phyloP scores from a whole-genome alignment of 345 rosid species.

The Viola odorata region DNA sequence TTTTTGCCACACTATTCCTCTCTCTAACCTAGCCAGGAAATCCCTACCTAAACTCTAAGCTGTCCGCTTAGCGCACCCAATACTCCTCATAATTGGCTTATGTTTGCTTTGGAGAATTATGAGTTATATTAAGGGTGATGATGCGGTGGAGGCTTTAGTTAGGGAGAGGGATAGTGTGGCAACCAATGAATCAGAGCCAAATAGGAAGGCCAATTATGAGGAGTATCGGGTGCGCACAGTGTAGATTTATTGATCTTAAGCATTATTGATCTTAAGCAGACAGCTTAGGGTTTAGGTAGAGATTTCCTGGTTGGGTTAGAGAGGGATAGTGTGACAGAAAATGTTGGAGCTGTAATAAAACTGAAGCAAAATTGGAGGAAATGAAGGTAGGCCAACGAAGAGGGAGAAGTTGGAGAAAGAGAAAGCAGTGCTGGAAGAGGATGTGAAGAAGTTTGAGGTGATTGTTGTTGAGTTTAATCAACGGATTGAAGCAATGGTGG shows the following conservation, averaged over 20 bases:
- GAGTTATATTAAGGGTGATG: too few relatives aligned
- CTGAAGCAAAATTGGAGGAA: conserved; percentile 43
- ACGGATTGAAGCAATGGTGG: conserved; percentile 33
- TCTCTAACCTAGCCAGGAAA: conserved; percentile 51
- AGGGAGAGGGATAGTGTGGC: conserved; percentile 31
- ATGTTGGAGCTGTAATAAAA: conserved; percentile 27
- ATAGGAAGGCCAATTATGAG: conserved; percentile 82
- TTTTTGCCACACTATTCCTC: conserved; percentile 33
- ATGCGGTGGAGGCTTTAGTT: too few relatives aligned
- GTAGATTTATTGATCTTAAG: conserved; percentile 68
- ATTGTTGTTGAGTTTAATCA: conserved; percentile 44
- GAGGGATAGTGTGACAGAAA: conserved; percentile 28
- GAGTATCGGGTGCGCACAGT: conserved; percentile 76
- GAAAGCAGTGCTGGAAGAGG: conserved; percentile 57
- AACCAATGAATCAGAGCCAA: conserved; percentile 69
- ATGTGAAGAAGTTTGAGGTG: conserved; percentile 54
- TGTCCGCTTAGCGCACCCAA: conserved; percentile 55
- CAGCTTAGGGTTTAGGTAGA: conserved; percentile 48
- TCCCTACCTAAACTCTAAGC: conserved; percentile 50
- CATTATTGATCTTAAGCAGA: conserved; percentile 67
- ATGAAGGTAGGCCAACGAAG: conserved; percentile 47
- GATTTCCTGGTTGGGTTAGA: conserved; percentile 50
- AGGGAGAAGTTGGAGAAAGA: conserved; percentile 52
- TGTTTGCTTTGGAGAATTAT: too few relatives aligned
- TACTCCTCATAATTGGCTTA: conserved; percentile 36